Base-by-base conservation (phyloP, 2,329 filamentous ascomycete genomes). In the Fusarium piperis region DNA sequence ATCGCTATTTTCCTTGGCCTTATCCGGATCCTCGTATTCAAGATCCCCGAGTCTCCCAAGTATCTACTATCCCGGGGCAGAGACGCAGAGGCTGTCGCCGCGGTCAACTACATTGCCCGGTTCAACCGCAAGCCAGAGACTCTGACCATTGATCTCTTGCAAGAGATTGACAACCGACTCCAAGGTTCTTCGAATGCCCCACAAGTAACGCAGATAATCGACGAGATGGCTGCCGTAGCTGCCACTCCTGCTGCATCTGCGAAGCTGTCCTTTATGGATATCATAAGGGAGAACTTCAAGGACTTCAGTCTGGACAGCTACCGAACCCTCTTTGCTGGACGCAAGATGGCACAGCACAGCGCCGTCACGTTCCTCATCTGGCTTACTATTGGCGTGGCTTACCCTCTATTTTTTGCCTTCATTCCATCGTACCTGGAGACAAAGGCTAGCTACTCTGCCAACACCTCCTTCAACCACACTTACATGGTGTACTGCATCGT, bases 371-470 rank as follows among this genome's bases (percentile, higher is more conserved):
- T 83, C 67, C 68, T 81, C 5, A 79, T 84, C 44, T 85, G 83
- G 84, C 67, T 84, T 5, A 84, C 81, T 0, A 83, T 85, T 32
- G 83, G 83, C n/a, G 80, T 85, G 23, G 83, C 81, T 2, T 85
- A 85, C 68, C 84, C 84, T 6, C 78, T 86, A 0, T 85, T 84
- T 72, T 84, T 84, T 71, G 82, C 81, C 48, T 85, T 85, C 60
- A 81, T 85, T 55, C 83, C 83, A 1, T 83, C 82, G 0, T 86
- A 85, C 62, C 79, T 85, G 8, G 79, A 80, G 18, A 82, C 78
- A 9, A 80, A 82, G 59, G 80, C 78, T 55, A 76, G 76, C 3
- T 73, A 80, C 67, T 70, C 71, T 11, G 65, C 64, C 26, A 62
- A 77, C 53, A 67, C 61, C 11, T 77, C 73, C 2, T 71, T 80